Evolutionary conservation across 257 asterid species (phyloP), one percentile per base, ranked within the genome.

Genomic region (Primulina tabacum): DNA sequence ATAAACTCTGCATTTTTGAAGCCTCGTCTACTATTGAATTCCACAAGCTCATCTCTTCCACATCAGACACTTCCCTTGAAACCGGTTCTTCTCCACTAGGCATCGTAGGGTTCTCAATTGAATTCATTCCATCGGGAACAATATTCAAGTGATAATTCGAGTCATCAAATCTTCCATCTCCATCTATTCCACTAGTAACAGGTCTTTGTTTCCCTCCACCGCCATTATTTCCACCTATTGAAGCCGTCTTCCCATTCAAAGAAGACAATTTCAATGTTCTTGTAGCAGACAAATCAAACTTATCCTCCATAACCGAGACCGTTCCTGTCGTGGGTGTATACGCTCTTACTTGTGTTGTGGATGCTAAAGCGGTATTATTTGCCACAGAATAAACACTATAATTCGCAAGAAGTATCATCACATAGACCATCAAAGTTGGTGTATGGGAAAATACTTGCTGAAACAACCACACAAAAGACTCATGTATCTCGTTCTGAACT

Each of bases 381-480:
- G 96, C 88, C 83, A 89, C 77, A 0, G 99, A 91, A 59, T 88
- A 73, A 38, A 91, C 99, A 69, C 99, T 89, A 56, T 84, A 94
- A 78, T 94, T 91, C 0, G 99, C 99, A 2, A 94, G 83, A 17
- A 94, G 85, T 65, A 91, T 91, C 99, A 94, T 94, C 76, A 94
- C 92, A 65, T 85, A 84, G 53, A 94, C 87, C 99, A 94, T 94
- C 57, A 94, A 69, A 56, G 92, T 91, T 0, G 99, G 99, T 18
- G 99, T 94, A 8, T 83, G 91, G 0, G 99, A 91, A 79, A 94
- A 94, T 6, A 94, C 97, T 65, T 87, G 92, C 88, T 94, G 92
- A 80, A 94, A 94, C 80, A 94, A 71, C 99, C 99, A 94, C 29
- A 91, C 98, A 43, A 94, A 94, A 1, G 99, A 89, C 0, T 94